Evolutionary conservation across 768 basidiomycete species (phyloP).

Genomic region (Saitozyma podzolica): DNA sequence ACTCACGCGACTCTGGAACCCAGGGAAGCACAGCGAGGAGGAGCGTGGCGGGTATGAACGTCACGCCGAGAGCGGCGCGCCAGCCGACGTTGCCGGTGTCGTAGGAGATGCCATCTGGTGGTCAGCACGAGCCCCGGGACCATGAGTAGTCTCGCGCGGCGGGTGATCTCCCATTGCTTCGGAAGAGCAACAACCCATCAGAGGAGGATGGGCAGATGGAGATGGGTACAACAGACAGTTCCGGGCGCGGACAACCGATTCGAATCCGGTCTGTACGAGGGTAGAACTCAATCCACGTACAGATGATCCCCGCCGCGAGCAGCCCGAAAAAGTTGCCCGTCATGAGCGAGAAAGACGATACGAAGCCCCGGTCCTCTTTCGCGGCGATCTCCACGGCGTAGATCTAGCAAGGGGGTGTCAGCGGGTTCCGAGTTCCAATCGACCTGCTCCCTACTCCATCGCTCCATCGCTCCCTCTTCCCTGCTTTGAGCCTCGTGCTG

Average conservation of each 20-base stretch:
- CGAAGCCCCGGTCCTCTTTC: conserved; percentile 37
- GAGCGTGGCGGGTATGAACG: conserved; percentile 32
- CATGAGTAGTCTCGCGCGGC: background rate
- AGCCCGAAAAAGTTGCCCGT: conserved; percentile 40
- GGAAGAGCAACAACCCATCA: too few species aligned
- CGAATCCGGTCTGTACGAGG: too few species aligned
- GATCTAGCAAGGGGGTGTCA: conserved; percentile 16
- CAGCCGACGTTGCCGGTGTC: conserved; percentile 24
- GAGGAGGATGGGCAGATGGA: too few species aligned
- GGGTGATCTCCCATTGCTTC: too few species aligned
- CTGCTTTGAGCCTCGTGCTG: background rate
- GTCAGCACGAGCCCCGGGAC: too few species aligned
- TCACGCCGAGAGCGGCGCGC: conserved; percentile 29
- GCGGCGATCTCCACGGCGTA: conserved; percentile 37
- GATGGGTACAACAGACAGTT: too few species aligned
- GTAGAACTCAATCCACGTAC: conserved; percentile 5
- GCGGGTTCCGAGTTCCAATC: background rate
- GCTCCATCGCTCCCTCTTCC: too few species aligned
- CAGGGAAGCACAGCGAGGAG: conserved; percentile 28
- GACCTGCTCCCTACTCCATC: background rate
- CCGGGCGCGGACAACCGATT: too few species aligned
- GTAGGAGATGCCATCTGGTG: conserved; percentile 31
- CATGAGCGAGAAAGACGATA: conserved; percentile 34
- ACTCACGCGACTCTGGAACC: conserved; percentile 38
- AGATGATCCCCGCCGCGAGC: conserved; percentile 33